Evolutionary conservation across 495 filamentous ascomycete genomes (phyloP), one percentile per base, ranked within the genome.

Genomic region (Penicillium dipodomyicola): DNA sequence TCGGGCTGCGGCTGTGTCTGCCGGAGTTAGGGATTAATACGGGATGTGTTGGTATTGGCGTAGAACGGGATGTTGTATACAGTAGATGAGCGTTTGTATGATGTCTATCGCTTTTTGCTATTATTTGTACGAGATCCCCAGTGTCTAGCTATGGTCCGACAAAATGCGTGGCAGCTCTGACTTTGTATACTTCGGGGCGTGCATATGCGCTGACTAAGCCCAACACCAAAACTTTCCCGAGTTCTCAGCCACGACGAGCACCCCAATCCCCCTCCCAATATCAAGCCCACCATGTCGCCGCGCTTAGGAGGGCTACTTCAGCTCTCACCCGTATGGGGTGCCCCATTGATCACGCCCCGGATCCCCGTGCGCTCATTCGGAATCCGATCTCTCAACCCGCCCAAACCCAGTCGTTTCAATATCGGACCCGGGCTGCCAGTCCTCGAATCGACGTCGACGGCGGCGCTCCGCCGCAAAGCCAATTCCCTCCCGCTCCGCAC

Each of bases 381-480:
- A 29, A 82, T 82, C 63, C 72, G 74, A 61, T 80, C 80, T 5
- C 65, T 82, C 52, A 79, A 71, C 48, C 71, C 72, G 11, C 77
- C 79, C 48, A 77, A 76, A 62, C 65, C 65, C 41, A 78, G 66
- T 56, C 74, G 70, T 29, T 82, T 76, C 67, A 77, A 80, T 64
- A 65, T 68, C 58, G 65, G 74, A 48, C 66, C 70, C 49, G 68
- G 65, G 52, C 73, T 81, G 25, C 77, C 80, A 29, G 63, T 82
- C 17, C 85, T 90, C 30, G 83, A 84, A 32, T 82, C 87, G 11
- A 90, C 90, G 6, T 82, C 87, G 11, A 83, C 85, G 4, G 91
- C 91, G 14, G 92, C 93, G 5, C 82, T 97, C 35, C 79, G 83
- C 68, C 89, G 93, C 49, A 91, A 87, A 65, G 85, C 82, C 47